Conservation (phyloP, 2,329 filamentous ascomycete genomes). For the Hypoxylon sp. region DNA sequence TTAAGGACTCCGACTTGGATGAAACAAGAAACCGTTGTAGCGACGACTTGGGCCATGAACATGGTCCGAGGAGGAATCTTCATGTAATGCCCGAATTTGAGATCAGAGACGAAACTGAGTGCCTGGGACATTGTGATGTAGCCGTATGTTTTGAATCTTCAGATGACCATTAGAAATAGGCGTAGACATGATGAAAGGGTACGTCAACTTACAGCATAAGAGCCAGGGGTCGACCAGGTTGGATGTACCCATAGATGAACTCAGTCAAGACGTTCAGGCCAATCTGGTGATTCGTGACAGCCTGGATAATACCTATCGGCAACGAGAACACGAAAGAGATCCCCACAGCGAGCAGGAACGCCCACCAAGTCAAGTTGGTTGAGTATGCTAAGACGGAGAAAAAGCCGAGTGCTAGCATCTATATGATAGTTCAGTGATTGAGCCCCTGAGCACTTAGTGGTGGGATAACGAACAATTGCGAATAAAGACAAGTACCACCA, state of each 20-base stretch:
- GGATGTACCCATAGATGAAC: conserved; percentile 82
- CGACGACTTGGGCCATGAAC: conserved; percentile 76
- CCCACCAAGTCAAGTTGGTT: conserved; percentile 81
- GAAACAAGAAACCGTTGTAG: conserved; percentile 76
- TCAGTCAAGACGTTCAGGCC: conserved; percentile 82
- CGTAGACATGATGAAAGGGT: neutral
- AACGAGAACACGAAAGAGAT: conserved; percentile 76
- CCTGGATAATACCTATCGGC: conserved; percentile 78
- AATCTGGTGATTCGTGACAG: conserved; percentile 78
- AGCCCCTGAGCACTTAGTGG: neutral
- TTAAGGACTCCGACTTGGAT: conserved; percentile 77
- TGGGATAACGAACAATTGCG: conserved; percentile 60
- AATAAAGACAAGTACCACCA: conserved; percentile 76
- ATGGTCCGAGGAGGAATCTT: conserved; percentile 76
- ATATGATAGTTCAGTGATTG: conserved; percentile 29
- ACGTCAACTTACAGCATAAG: conserved; percentile 74
- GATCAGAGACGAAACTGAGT: conserved; percentile 74
- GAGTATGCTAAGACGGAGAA: conserved; percentile 71
- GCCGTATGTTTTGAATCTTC: conserved; percentile 73
- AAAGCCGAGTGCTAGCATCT: conserved; percentile 70
- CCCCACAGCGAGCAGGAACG: conserved; percentile 75
- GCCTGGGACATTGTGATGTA: conserved; percentile 76
- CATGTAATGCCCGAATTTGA: conserved; percentile 83
- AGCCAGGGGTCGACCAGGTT: conserved; percentile 78
- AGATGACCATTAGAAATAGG: conserved; percentile 39